Evolutionary conservation across 1,284 basidiomycete species (phyloP), one percentile per base, ranked within the genome.

Genomic region (Cryptococcus sp.): DNA sequence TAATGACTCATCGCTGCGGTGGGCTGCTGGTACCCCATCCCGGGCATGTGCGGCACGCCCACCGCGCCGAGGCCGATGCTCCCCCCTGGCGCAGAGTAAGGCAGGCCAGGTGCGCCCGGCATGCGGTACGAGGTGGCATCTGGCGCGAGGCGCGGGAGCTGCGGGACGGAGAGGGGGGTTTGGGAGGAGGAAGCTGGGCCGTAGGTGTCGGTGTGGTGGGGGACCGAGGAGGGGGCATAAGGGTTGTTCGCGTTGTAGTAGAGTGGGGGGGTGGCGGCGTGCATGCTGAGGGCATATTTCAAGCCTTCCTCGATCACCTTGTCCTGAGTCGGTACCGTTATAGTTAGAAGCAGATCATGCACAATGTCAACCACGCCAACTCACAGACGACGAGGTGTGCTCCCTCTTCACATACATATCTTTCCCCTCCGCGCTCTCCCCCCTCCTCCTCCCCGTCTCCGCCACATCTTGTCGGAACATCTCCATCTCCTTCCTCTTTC

Each of bases 261-360:
- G 49, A 13, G n/a, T 50, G 15, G 36, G 35, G n/a, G 45, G 15
- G 23, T 11, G 18, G 42, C 44, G n/a, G 53, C 47, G 37, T 68
- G 66, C 59, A 68, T 56, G 43, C 56, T 60, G 47, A 69, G 46
- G 16, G 67, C 67, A 38, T 69, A 69, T 36, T 63, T 59, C 39
- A 69, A 36, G 16, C 58, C 53, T 15, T 55, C 56, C 23, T 33
- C 28, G 4, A 59, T 45, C 42, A 52, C 55, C 40, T 59, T 54
- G 37, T 60, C 50, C 54, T 61, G 50, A 48, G 15, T 48, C n/a
- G n/a, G n/a, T n/a, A n/a, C n/a, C n/a, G 9, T 15, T 48, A 24
- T 12, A 20, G 9, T 48, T 35, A 48, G 24, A 18, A 15, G 43
- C n/a, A 49, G 28, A 6, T n/a, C 18, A 23, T 35, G 15, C 44